Conservation (phyloP, 148 eudicot genomes). For the Cornus suecica region DNA sequence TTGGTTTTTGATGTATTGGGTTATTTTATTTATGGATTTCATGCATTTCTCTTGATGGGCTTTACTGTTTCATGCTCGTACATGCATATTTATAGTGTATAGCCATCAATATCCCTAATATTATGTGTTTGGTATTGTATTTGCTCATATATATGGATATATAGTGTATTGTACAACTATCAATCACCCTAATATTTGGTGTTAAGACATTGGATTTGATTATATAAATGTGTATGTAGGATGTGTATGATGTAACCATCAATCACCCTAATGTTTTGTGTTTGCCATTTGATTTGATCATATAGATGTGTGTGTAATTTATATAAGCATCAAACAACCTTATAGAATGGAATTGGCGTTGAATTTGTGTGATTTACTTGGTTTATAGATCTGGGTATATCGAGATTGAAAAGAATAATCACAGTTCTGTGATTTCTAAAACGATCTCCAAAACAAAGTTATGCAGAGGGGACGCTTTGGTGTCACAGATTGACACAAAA, state of each 20-base stretch:
- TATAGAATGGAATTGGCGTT: constrained; percentile 1
- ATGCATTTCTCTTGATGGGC: background rate
- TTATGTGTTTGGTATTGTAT: background rate
- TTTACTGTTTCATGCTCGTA: background rate
- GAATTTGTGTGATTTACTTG: constrained; percentile 10
- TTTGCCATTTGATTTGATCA: too few relatives aligned
- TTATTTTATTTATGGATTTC: background rate
- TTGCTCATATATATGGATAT: too few relatives aligned
- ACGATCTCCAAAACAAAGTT: constrained; percentile 26
- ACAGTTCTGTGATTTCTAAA: constrained; percentile 23
- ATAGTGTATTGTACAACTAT: too few relatives aligned
- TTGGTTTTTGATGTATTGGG: constrained; percentile 8
- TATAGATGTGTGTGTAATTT: background rate
- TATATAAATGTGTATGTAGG: too few relatives aligned
- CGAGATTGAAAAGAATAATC: constrained; percentile 20
- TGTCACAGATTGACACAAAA: constrained; percentile 18
- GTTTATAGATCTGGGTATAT: constrained; percentile 27
- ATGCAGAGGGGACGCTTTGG: constrained; percentile 31
- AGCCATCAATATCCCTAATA: background rate
- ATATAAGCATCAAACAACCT: background rate
- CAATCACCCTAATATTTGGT: too few relatives aligned
- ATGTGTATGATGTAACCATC: too few relatives aligned
- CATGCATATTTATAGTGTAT: background rate
- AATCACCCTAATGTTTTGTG: too few relatives aligned
- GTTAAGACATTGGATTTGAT: too few relatives aligned